Evolutionary conservation across 306 rosid genomes (phyloP).

Genomic region (Cucumis hystrix): DNA sequence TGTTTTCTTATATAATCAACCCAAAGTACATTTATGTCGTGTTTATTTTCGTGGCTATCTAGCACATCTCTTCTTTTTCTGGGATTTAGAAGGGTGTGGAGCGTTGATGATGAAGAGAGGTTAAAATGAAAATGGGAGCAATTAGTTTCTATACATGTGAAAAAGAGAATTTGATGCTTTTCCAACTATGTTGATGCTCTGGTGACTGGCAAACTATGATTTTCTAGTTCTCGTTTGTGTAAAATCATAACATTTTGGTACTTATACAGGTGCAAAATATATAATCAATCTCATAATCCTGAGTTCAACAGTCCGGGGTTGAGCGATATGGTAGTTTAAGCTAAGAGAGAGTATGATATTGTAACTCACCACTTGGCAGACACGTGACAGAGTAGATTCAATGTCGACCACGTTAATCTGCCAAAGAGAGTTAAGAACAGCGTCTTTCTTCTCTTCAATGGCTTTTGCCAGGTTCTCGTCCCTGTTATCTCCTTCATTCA

Average conservation of each 20-base stretch:
- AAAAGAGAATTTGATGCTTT: not conserved
- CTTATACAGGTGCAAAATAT: not conserved
- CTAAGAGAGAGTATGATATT: slow-evolving; percentile 9
- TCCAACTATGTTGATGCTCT: not conserved
- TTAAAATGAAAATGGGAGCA: not conserved
- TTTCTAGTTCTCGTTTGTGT: not conserved
- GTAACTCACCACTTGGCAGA: slow-evolving; percentile 77
- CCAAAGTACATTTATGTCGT: not conserved
- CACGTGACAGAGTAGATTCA: slow-evolving; percentile 74
- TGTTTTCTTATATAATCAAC: not conserved
- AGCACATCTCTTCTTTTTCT: not conserved
- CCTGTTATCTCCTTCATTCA: slow-evolving; percentile 46
- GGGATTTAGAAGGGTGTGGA: too few species aligned
- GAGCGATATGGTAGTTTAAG: not conserved
- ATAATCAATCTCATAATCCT: not conserved
- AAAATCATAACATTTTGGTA: not conserved
- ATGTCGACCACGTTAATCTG: slow-evolving; percentile 87
- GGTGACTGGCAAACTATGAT: not conserved
- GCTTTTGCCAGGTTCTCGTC: slow-evolving; percentile 57
- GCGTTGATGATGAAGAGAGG: not conserved
- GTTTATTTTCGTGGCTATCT: not conserved
- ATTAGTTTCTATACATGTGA: not conserved
- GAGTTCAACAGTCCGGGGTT: not conserved
- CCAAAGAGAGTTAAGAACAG: slow-evolving; percentile 82
- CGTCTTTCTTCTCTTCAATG: slow-evolving; percentile 72